These are phyloP conservation scores for Monosporascus sp. DNA, from an alignment of 2,329 filamentous ascomycete species.

Conservation along the genomic window DNA sequence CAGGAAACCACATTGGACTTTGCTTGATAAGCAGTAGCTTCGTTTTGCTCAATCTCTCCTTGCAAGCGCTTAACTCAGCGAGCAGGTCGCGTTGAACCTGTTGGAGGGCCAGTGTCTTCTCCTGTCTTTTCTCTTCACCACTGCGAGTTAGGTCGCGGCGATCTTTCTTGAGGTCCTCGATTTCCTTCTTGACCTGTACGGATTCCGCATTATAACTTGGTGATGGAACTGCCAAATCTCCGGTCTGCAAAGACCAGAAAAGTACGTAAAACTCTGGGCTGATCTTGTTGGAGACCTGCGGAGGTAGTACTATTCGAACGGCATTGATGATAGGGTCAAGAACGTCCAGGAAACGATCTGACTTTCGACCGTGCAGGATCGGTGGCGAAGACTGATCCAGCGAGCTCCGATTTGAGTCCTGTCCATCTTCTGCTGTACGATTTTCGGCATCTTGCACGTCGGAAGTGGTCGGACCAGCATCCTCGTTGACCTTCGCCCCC, in stretches of 20 bases:
- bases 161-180: slow-evolving; percentile 63
- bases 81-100: slow-evolving; percentile 65
- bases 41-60: slow-evolving; percentile 62
- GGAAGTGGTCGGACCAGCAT: slow-evolving; percentile 12
- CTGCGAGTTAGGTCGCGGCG: slow-evolving; percentile 67
- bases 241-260: slow-evolving; percentile 86
- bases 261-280: slow-evolving; percentile 79
- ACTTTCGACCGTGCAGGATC: slow-evolving; percentile 29
- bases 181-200: slow-evolving; percentile 61
- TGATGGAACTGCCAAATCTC: slow-evolving; percentile 73
- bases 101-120: slow-evolving; percentile 63
- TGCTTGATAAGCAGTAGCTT: slow-evolving; percentile 68
- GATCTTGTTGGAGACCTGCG: slow-evolving; percentile 63
- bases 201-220: slow-evolving; percentile 75
- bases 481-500: slow-evolving; percentile 31
- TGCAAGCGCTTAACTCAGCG: slow-evolving; percentile 68
- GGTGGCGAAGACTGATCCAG: slow-evolving; percentile 18
- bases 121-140: slow-evolving; percentile 62
- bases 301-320: slow-evolving; percentile 57
- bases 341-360: slow-evolving; percentile 59
- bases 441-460: slow-evolving; percentile 22
- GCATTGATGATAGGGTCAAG: slow-evolving; percentile 70
- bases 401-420: slow-evolving; percentile 16
- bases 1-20: slow-evolving; percentile 66
- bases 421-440: slow-evolving; percentile 25